phyloP scores from a whole-genome alignment of 257 asterid genomes.

The Solanum sitiens region DNA sequence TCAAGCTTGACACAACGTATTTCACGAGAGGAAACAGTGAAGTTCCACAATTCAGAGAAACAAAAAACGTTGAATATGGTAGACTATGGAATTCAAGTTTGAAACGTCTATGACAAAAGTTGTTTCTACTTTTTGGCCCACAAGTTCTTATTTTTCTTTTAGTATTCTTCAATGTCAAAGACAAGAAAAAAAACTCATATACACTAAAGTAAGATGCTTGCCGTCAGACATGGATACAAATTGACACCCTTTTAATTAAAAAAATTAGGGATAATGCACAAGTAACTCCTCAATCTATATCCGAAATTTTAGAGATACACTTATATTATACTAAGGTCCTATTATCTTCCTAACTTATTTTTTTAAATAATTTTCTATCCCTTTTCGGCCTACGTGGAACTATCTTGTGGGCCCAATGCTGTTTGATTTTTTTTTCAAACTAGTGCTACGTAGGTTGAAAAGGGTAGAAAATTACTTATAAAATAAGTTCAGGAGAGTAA shows the following conservation, averaged over 20 bases:
- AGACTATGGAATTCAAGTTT: constrained; percentile 8
- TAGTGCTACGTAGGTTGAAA: no score
- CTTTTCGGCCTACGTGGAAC: no score
- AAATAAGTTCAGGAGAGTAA: no score
- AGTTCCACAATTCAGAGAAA: background rate
- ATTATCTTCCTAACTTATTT: no score
- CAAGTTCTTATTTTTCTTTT: background rate
- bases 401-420: no score
- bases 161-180: background rate
- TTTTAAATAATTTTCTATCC: no score
- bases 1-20: background rate
- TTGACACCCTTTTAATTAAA: background rate
- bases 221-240: background rate
- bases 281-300: no score
- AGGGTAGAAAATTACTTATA: no score
- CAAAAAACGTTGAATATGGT: background rate
- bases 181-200: background rate
- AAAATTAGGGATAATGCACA: no score
- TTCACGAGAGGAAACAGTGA: background rate
- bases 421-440: no score
- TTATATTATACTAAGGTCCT: no score
- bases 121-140: background rate
- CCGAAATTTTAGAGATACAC: no score
- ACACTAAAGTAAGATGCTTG: background rate
- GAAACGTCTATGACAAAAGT: constrained; percentile 8